A percentile compares a stretch with the other conserved stretches of the same genome.
These are phyloP conservation scores for Alternaria sp. DNA, from an alignment of 2,329 filamentous ascomycete species.

Conservation along the genomic window DNA sequence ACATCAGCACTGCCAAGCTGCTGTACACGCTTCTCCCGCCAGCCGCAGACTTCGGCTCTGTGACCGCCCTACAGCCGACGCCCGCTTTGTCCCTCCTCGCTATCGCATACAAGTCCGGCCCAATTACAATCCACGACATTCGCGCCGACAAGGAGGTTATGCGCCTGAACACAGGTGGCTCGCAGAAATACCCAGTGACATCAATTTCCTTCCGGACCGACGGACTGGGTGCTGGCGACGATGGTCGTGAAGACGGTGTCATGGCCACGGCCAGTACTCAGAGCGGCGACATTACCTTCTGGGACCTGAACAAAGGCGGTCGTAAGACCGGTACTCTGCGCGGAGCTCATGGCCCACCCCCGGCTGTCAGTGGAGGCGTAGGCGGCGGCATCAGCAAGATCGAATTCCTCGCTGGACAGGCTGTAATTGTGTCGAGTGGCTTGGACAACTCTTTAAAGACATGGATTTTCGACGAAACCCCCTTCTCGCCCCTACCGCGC, in stretches of 20 bases:
- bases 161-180: conserved; percentile 69
- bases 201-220: conserved; percentile 92
- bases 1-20: conserved; percentile 87
- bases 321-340: conserved; percentile 85
- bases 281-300: conserved; percentile 90
- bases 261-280: conserved; percentile 87
- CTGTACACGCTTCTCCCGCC: conserved; percentile 88
- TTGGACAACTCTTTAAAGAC: conserved; percentile 92
- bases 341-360: conserved; percentile 83
- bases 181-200: conserved; percentile 69
- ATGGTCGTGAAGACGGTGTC: conserved; percentile 82
- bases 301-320: conserved; percentile 91
- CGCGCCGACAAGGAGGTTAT: conserved; percentile 77
- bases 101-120: conserved; percentile 82
- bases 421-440: conserved; percentile 87
- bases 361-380: conserved; percentile 59
- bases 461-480: conserved; percentile 94
- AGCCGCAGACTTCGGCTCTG: conserved; percentile 72
- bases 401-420: conserved; percentile 88
- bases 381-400: conserved; percentile 83
- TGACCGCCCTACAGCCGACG: conserved; percentile 86
- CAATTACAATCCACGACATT: conserved; percentile 81
- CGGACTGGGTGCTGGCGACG: conserved; percentile 83
- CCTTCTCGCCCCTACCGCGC: conserved; percentile 85
- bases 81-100: conserved; percentile 85